phyloP scores from a whole-genome alignment of 345 rosid genomes.

The Acer campestre region DNA sequence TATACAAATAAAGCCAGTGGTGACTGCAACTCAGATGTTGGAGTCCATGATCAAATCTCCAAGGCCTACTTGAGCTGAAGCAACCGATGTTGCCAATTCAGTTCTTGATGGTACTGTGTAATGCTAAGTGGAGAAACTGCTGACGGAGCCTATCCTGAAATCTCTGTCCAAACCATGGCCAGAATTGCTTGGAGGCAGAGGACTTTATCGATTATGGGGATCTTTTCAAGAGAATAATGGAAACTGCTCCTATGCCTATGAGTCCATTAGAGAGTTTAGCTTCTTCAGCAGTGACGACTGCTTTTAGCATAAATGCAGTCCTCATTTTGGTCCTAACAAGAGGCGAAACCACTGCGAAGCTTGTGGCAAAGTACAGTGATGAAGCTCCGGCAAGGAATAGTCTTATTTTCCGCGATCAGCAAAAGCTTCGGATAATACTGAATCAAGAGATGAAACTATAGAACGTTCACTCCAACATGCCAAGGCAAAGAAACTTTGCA shows the following conservation, averaged over 20 bases:
- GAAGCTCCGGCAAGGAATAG: conserved; percentile 59
- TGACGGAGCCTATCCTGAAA: conserved; percentile 65
- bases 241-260: conserved; percentile 50
- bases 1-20: conserved; percentile 62
- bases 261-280: conserved; percentile 62
- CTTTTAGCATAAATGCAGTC: conserved; percentile 40
- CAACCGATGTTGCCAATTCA: conserved; percentile 79
- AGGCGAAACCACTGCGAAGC: conserved; percentile 57
- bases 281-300: conserved; percentile 57
- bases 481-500: conserved; percentile 41
- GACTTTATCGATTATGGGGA: conserved; percentile 48
- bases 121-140: conserved; percentile 82
- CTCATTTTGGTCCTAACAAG: conserved; percentile 58
- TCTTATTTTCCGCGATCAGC: conserved; percentile 55
- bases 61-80: conserved; percentile 75
- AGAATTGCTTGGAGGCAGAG: conserved; percentile 73
- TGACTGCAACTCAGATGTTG: conserved; percentile 62
- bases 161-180: conserved; percentile 64
- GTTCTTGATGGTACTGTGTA: conserved; percentile 78
- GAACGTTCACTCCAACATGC: conserved; percentile 45
- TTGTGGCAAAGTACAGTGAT: conserved; percentile 60
- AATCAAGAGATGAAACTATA: conserved; percentile 58
- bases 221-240: conserved; percentile 44
- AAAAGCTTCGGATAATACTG: conserved; percentile 37
- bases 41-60: conserved; percentile 76